These are phyloP conservation scores for Talaromyces thailandensis DNA, from an alignment of 495 filamentous ascomycete genomes.

Conservation along the genomic window DNA sequence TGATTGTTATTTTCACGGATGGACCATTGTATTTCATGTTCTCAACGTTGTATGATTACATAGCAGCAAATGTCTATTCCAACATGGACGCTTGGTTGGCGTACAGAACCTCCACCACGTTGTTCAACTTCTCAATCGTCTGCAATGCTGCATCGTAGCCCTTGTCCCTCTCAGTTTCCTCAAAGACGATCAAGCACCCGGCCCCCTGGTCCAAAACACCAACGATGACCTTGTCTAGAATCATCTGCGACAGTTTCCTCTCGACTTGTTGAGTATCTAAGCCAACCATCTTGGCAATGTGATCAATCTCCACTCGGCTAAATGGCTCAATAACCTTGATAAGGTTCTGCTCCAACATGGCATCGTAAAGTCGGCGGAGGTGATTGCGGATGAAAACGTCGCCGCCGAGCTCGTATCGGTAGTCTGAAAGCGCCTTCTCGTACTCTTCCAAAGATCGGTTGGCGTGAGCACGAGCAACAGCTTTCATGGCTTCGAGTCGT, in stretches of 20 bases:
- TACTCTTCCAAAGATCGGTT: slow-evolving; percentile 95
- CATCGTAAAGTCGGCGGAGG: slow-evolving; percentile 87
- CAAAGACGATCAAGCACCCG: slow-evolving; percentile 91
- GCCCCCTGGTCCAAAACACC: slow-evolving; percentile 97
- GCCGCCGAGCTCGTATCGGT: slow-evolving; percentile 82
- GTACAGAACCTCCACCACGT: slow-evolving; percentile 94
- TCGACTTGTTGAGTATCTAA: slow-evolving; percentile 95
- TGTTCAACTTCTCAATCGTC: slow-evolving; percentile 94
- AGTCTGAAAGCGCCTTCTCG: slow-evolving; percentile 80
- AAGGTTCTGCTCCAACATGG: slow-evolving; percentile 97
- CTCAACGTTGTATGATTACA: not conserved
- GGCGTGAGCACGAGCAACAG: slow-evolving; percentile 87
- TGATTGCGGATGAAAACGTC: slow-evolving; percentile 95
- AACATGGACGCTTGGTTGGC: slow-evolving; percentile 93
- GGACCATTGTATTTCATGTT: not conserved
- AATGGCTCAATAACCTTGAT: slow-evolving; percentile 99
- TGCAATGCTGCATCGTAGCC: slow-evolving; percentile 89
- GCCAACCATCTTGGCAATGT: slow-evolving; percentile 95
- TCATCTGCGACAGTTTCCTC: slow-evolving; percentile 97
- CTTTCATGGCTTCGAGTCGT: slow-evolving; percentile 97
- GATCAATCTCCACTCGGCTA: slow-evolving; percentile 89
- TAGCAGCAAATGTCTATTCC: slow-evolving; percentile 49
- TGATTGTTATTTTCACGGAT: not conserved
- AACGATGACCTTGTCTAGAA: slow-evolving; percentile 96
- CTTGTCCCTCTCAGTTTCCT: slow-evolving; percentile 87